Evolutionary conservation across 768 basidiomycete genomes (phyloP).

Genomic region (Xerocomellus amylosporus): DNA sequence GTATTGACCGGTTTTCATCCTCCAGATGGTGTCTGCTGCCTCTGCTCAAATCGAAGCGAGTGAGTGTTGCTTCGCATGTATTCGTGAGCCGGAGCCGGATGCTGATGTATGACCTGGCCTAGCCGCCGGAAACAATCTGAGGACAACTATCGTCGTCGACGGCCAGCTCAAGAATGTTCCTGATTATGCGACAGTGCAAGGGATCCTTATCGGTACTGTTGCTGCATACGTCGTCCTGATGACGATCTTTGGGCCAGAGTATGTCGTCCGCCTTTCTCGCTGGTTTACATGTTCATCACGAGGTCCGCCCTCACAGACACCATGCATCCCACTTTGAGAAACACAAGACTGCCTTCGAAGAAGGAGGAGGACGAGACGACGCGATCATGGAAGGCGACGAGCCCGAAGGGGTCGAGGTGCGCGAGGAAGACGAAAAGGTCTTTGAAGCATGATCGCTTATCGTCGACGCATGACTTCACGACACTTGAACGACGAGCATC

Average conservation of each 20-base stretch:
- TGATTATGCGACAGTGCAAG: slow-evolving; percentile 77
- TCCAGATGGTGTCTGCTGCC: slow-evolving; percentile 63
- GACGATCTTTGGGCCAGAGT: slow-evolving; percentile 78
- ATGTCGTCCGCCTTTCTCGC: slow-evolving; percentile 26
- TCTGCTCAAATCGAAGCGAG: slow-evolving; percentile 52
- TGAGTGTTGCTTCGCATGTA: slow-evolving; percentile 3
- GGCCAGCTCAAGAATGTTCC: slow-evolving; percentile 44
- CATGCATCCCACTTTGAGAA: slow-evolving; percentile 84
- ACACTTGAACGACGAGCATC: not conserved
- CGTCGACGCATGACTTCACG: not conserved
- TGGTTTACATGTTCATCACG: not conserved
- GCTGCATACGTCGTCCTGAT: slow-evolving; percentile 73
- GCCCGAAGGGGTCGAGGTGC: not conserved
- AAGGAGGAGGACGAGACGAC: slow-evolving; percentile 61
- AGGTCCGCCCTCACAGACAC: slow-evolving; percentile 39
- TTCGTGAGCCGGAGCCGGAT: not conserved
- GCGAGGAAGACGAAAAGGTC: slow-evolving; percentile 20
- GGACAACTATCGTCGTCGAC: slow-evolving; percentile 44
- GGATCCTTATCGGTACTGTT: slow-evolving; percentile 84
- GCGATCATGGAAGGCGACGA: slow-evolving; percentile 32
- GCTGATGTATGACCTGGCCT: not conserved
- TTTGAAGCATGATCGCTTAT: slow-evolving; percentile 11
- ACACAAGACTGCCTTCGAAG: slow-evolving; percentile 74
- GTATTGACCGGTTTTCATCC: not conserved
- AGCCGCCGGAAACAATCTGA: slow-evolving; percentile 59